Evolutionary conservation across 768 basidiomycete genomes (phyloP), one percentile per base, ranked within the genome.

Genomic region (Lepiota subincarnata): DNA sequence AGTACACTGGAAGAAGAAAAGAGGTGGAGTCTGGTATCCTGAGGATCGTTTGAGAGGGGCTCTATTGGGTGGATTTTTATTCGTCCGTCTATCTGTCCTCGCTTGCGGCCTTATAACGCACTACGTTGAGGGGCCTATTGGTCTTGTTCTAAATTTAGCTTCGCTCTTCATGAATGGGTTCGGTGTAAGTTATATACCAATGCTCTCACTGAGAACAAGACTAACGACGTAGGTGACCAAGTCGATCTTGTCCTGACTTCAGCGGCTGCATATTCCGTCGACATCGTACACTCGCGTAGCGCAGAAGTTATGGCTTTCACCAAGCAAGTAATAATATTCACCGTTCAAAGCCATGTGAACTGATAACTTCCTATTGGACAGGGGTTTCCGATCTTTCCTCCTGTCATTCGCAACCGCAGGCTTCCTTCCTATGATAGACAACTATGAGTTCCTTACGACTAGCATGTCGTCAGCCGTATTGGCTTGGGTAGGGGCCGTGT

Each of bases 31-130:
- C 3, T 86, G 81, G 83, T 75, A 79, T 40, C 85, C 86, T 0
- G 86, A 89, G 62, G 86, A 86, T 57, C 78, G 86, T 8, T 70
- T 87, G 26, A 73, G 80, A 1, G 83, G 73, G 1, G 68, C 77
- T 1, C 60, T 80, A 28, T 57, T 73, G 5, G 79, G 81, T 8
- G 74, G 72, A 2, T 64, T 72, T 0, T 26, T 79, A 10, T 65
- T 86, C 24, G 69, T 77, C 2, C 87, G 85, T 0, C 22, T 83
- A 1, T 77, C 83, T 1, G 62, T 83, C 1, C 62, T 80, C 0
- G 43, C 66, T 0, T 74, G 70, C 0, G 83, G 84, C 0, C 58
- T 86, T 2, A 61, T 76, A 16, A 80, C 75, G 12, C 59, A 71
- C 26, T 84, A 73, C 60, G 68, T 86, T 6, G 66, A 66, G 7